phyloP scores from a whole-genome alignment of 805 yeast species.

The Candida maesae region DNA sequence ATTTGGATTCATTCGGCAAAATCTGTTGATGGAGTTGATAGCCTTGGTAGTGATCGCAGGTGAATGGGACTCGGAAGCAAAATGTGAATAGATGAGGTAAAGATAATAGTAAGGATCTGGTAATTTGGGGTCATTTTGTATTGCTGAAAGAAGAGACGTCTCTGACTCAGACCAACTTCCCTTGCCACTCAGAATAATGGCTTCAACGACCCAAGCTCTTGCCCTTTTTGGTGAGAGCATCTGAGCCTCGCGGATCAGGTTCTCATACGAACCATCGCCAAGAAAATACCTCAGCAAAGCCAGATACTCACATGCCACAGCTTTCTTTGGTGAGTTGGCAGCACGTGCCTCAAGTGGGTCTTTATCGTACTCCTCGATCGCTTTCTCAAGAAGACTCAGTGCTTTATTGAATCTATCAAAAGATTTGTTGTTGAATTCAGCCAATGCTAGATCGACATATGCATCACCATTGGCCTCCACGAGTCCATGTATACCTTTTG shows the following conservation, averaged over 20 bases:
- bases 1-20: background rate
- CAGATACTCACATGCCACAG: background rate
- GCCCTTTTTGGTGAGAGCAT: background rate
- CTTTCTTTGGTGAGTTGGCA: background rate
- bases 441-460: background rate
- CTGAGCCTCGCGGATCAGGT: background rate
- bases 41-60: background rate
- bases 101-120: background rate
- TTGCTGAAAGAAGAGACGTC: background rate
- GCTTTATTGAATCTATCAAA: background rate
- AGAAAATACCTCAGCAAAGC: background rate
- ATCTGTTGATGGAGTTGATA: background rate
- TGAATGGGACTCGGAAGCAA: background rate
- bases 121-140: background rate
- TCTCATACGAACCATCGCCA: background rate
- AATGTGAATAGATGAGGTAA: background rate
- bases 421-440: background rate
- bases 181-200: background rate
- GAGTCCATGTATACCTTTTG: background rate
- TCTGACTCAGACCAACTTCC: background rate
- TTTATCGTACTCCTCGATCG: background rate
- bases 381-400: background rate
- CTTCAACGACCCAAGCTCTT: background rate
- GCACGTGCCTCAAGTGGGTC: background rate
- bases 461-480: background rate